Percentiles rank a stretch among this genome's conserved stretches.
These are phyloP conservation scores for Agaricales sp. DNA, from an alignment of 1,284 basidiomycete genomes.

Conservation along the genomic window DNA sequence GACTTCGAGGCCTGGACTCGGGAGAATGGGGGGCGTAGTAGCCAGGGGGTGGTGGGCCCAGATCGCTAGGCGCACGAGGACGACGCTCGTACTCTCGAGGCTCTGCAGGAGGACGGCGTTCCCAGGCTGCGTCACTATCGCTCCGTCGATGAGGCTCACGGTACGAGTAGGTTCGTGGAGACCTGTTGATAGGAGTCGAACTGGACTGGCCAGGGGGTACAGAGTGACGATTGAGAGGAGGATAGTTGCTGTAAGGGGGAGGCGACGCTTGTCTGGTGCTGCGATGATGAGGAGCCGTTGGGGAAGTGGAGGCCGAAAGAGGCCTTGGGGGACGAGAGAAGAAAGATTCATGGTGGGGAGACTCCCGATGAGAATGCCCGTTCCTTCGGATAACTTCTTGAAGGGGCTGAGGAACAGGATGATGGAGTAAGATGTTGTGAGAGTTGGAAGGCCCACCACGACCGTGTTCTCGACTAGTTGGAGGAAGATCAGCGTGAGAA, in stretches of 20 bases:
- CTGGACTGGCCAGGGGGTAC: slow-evolving; percentile 47
- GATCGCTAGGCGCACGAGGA: neutral
- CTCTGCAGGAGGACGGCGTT: slow-evolving; percentile 21
- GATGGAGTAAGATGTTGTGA: slow-evolving; percentile 50
- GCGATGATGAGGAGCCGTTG: slow-evolving; percentile 2
- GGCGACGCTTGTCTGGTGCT: slow-evolving; percentile 27
- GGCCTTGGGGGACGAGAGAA: slow-evolving; percentile 34
- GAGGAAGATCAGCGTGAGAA: slow-evolving; percentile 36
- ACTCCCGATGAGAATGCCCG: slow-evolving; percentile 25
- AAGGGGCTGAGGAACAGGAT: slow-evolving; percentile 49
- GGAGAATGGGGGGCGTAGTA: neutral
- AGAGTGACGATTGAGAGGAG: slow-evolving; percentile 32
- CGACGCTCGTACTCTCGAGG: slow-evolving; percentile 17
- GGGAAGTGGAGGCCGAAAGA: slow-evolving; percentile 39
- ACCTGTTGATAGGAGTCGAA: slow-evolving; percentile 44
- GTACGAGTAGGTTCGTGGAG: slow-evolving; percentile 29
- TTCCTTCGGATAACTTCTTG: slow-evolving; percentile 38
- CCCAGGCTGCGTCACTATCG: slow-evolving; percentile 42
- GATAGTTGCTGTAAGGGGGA: slow-evolving; percentile 30
- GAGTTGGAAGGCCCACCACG: slow-evolving; percentile 37
- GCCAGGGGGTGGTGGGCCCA: neutral
- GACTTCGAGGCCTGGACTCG: slow-evolving; percentile 21
- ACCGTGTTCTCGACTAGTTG: slow-evolving; percentile 31
- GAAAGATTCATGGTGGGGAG: slow-evolving; percentile 46
- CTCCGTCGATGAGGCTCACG: slow-evolving; percentile 21